Conservation (phyloP, 1,284 basidiomycete species). For the Papiliotrema fonsecae region DNA sequence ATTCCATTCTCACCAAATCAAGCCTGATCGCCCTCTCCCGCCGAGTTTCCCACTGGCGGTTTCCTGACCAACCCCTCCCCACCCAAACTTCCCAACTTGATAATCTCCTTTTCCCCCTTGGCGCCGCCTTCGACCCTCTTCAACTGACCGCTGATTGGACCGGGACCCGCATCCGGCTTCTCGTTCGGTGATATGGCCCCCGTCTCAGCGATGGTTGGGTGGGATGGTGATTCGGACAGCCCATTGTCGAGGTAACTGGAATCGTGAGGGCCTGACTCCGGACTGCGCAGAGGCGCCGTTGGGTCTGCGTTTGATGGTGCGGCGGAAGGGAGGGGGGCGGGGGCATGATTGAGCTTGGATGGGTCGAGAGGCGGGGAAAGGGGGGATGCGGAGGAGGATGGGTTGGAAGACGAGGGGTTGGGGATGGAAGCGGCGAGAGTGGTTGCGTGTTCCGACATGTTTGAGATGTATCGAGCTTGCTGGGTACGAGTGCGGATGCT, state of each 20-base stretch:
- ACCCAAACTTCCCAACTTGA: constrained; percentile 40
- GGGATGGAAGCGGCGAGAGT: constrained; percentile 1
- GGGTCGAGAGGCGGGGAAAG: constrained; percentile 38
- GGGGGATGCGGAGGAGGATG: background rate
- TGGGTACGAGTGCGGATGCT: too few relatives aligned
- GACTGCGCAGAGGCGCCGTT: constrained; percentile 16
- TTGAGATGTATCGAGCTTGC: too few relatives aligned
- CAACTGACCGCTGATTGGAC: constrained; percentile 36
- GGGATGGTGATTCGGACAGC: constrained; percentile 20
- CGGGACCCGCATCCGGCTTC: constrained; percentile 14
- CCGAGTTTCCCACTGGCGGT: constrained; percentile 12
- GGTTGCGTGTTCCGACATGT: too few relatives aligned
- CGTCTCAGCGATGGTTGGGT: constrained; percentile 45
- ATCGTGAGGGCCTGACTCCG: constrained; percentile 13
- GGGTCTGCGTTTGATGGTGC: constrained; percentile 7
- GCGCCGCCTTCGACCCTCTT: constrained; percentile 27
- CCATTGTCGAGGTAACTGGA: constrained; percentile 34
- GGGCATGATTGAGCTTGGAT: constrained; percentile 36
- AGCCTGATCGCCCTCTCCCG: constrained; percentile 10
- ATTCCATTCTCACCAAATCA: too few relatives aligned
- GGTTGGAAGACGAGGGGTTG: background rate
- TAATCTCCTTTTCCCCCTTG: constrained; percentile 24
- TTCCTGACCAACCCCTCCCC: constrained; percentile 39
- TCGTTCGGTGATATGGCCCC: constrained; percentile 14
- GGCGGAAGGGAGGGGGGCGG: constrained; percentile 23